Conservation (phyloP, 306 rosid species). For the Abrus precatorius region DNA sequence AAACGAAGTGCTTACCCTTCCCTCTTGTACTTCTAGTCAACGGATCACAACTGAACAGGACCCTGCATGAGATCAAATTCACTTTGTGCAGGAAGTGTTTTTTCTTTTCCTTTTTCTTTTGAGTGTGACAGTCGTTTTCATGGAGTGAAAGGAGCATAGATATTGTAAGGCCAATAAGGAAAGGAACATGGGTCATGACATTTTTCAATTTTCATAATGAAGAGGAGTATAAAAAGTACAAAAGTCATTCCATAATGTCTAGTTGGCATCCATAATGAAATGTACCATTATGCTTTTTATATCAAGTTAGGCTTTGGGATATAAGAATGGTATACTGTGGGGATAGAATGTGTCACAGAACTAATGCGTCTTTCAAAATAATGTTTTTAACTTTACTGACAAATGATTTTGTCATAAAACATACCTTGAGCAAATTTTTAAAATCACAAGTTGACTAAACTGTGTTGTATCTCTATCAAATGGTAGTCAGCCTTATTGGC, state of each 20-base stretch:
- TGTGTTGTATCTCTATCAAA: too few species aligned
- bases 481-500: too few species aligned
- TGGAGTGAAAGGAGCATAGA: neutral
- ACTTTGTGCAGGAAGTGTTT: conserved; percentile 38
- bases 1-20: conserved; percentile 3
- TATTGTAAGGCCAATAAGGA: neutral
- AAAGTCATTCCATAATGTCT: neutral
- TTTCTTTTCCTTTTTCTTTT: conserved; percentile 9
- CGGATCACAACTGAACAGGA: conserved; percentile 29
- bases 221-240: neutral
- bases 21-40: conserved; percentile 26
- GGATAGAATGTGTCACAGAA: too few species aligned
- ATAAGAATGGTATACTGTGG: too few species aligned
- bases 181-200: conserved; percentile 1
- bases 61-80: neutral
- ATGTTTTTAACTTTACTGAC: too few species aligned
- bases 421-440: too few species aligned
- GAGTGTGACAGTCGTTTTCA: conserved; percentile 28
- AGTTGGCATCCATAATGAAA: neutral
- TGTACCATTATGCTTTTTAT: too few species aligned
- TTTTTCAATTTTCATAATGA: neutral
- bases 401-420: too few species aligned
- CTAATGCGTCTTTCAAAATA: too few species aligned
- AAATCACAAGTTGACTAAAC: too few species aligned
- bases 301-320: too few species aligned